Conservation (phyloP, 768 basidiomycete species). For the Amanita molliuscula region DNA sequence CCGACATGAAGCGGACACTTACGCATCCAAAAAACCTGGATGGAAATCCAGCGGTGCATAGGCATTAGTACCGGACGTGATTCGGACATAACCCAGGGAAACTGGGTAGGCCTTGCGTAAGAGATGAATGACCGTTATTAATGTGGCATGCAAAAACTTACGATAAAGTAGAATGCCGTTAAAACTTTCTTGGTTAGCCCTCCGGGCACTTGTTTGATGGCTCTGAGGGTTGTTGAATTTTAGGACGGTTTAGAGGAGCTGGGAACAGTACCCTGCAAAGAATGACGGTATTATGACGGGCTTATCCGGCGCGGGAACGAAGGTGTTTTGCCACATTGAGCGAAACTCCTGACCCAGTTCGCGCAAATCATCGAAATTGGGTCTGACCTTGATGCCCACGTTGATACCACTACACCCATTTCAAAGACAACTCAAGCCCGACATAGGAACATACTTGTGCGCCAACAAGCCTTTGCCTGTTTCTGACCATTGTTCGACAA, state of each 20-base stretch:
- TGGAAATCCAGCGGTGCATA: conserved; percentile 35
- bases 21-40: conserved; percentile 35
- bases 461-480: conserved; percentile 39
- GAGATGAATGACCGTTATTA: neutral
- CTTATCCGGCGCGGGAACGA: conserved; percentile 42
- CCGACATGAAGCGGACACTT: conserved; percentile 8
- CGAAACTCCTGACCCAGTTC: conserved; percentile 40
- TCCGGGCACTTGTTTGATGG: conserved; percentile 11
- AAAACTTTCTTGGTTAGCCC: conserved; percentile 18
- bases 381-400: conserved; percentile 47
- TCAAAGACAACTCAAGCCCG: conserved; percentile 7
- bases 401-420: conserved; percentile 33
- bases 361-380: conserved; percentile 35
- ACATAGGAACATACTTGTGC: conserved; percentile 32
- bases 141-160: neutral
- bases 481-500: conserved; percentile 18
- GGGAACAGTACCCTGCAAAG: conserved; percentile 25
- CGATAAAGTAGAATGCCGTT: conserved; percentile 12
- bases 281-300: conserved; percentile 35
- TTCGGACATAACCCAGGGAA: conserved; percentile 38
- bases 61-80: conserved; percentile 28
- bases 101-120: conserved; percentile 30
- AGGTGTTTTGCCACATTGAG: conserved; percentile 39
- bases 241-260: conserved; percentile 1
- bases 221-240: conserved; percentile 3